Evolutionary conservation across 2,329 filamentous ascomycete genomes (phyloP), one percentile per base, ranked within the genome.

Genomic region (Dothistroma pini): DNA sequence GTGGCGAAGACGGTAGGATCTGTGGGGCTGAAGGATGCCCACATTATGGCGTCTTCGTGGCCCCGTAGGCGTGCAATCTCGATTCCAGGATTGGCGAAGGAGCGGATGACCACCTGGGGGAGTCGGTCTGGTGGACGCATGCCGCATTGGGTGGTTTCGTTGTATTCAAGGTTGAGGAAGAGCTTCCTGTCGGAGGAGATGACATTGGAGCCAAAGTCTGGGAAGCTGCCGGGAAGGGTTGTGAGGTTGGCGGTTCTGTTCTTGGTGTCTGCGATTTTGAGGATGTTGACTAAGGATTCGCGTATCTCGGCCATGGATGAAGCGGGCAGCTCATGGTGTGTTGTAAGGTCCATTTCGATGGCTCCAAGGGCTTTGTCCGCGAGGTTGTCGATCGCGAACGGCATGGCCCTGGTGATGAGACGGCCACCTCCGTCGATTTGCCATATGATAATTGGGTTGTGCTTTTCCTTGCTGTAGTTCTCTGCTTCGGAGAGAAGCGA

Each of bases 1-100:
- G 62, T 63, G 8, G 61, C 66, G 53, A 69, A 57, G 25, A 63
- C 34, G 12, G 56, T 55, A 5, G 58, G 49, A 50, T 66, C 61
- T 12, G 59, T 59, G 5, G 62, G 62, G 0, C 62, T 64, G 48
- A 62, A 68, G 19, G 51, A 56, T 41, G 63, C 64, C 63, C 67
- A 67, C 48, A 64, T 62, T 49, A 68, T 68, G 11, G 58, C 54
- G 44, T 67, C 65, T 29, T 34, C 51, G 54, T 68, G 66, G n/a
- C 66, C 67, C 22, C 25, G 32, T 2, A 68, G 50, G 29, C 47
- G 52, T 14, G 29, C 54, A 8, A 47, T 50, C 32, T 57, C 49
- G 29, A 22, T 54, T 12, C 31, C 51, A 25, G 47, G 56, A 14
- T 32, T 25, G n/a, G 19, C 4, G 12, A 62, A 58, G 5, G 52